These are phyloP conservation scores for Penicillium soppii DNA, from an alignment of 495 filamentous ascomycete species.

Conservation along the genomic window DNA sequence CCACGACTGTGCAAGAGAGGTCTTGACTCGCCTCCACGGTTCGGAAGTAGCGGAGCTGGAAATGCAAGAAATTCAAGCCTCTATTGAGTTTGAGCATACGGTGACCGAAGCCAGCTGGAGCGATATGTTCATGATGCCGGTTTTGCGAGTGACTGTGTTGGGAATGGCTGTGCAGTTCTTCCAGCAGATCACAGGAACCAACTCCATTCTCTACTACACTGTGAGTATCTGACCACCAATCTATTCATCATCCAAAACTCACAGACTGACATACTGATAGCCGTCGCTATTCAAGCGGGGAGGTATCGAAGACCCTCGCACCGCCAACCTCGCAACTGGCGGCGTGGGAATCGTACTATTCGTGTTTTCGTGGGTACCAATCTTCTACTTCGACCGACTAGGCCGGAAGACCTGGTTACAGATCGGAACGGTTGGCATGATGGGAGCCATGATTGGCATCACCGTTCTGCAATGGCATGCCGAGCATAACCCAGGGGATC, in stretches of 20 bases:
- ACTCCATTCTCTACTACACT: slow-evolving; percentile 33
- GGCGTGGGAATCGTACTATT: slow-evolving; percentile 23
- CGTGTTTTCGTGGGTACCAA: slow-evolving; percentile 20
- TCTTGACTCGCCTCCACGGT: slow-evolving; percentile 64
- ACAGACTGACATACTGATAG: background rate
- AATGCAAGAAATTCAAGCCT: slow-evolving; percentile 76
- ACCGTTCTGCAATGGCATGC: slow-evolving; percentile 56
- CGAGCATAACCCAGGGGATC: slow-evolving; percentile 20
- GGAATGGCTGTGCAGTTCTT: slow-evolving; percentile 37
- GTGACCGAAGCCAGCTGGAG: slow-evolving; percentile 67
- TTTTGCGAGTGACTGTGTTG: slow-evolving; percentile 26
- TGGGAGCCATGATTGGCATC: slow-evolving; percentile 66
- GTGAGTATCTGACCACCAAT: too few species aligned
- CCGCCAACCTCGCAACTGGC: slow-evolving; percentile 19
- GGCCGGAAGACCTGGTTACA: slow-evolving; percentile 33
- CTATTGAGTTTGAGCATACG: slow-evolving; percentile 72
- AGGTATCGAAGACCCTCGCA: slow-evolving; percentile 20
- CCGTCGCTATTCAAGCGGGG: slow-evolving; percentile 21
- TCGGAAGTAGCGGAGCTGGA: slow-evolving; percentile 58
- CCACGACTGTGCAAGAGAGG: slow-evolving; percentile 62
- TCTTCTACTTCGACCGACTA: slow-evolving; percentile 22
- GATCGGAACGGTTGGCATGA: slow-evolving; percentile 55
- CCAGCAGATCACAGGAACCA: slow-evolving; percentile 39
- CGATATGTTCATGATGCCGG: slow-evolving; percentile 53
- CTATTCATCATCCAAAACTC: too few species aligned